Base-by-base conservation (phyloP, 768 basidiomycete genomes). In the Daedaleopsis nitida region DNA sequence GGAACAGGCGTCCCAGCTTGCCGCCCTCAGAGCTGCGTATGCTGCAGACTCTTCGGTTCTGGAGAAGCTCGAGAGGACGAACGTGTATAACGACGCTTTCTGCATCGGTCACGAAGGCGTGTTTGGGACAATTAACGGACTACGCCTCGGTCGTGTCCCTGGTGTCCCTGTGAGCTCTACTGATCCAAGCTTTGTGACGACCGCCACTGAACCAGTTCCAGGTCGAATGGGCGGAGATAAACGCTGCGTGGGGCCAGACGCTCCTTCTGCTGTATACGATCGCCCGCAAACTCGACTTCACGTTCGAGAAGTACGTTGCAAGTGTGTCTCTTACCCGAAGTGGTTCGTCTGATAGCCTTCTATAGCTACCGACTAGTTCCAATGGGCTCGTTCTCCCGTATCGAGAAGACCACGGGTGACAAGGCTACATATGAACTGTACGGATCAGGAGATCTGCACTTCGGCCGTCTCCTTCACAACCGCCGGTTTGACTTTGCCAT, bases 171-270 rank as follows among this genome's bases (percentile, higher is more conserved):
- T 92, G 71, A 44, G 86, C 78, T 50, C 14, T 32, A n/a, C 21
- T 3, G 23, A 6, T 24, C 27, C 52, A 17, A 53, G 48, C 10
- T 47, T 23, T 21, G 17, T 47, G 13, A 19, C n/a, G 17, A n/a
- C 19, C 4, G 16, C 19, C 16, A 47, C 45, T 47, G n/a, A 47
- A 17, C 19, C 11, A 13, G 14, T 23, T 24, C 42, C 59, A 93
- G 87, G 96, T 98, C 34, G 97, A 98, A 71, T 99, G 96, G 96
- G 86, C 93, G 3, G 97, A 99, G 75, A 95, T 98, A 73, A 98
- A 98, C 70, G 97, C 97, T 12, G 97, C 97, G 17, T 97, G 96
- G 95, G 97, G 97, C 1, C 90, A 97, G 71, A 93, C 96, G 0
- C 79, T 96, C n/a, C 81, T 98, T 17, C 80, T 98, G 58, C 77